Percentiles rank a stretch among this genome's conserved stretches.
phyloP scores from a whole-genome alignment of 352 stramenopile genomes.

The Pythium volutum region DNA sequence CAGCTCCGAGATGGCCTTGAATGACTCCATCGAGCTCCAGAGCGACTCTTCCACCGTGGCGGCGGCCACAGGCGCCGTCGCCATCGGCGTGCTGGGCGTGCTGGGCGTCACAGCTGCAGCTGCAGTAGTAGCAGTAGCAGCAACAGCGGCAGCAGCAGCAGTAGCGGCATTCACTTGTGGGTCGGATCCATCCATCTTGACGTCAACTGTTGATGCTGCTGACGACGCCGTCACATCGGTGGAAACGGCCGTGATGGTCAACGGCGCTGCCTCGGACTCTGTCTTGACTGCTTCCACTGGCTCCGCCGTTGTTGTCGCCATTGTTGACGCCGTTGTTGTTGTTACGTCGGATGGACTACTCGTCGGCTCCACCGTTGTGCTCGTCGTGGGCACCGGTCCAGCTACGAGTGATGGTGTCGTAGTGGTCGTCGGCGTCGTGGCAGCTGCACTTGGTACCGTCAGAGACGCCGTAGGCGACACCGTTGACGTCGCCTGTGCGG shows the following conservation, averaged over 20 bases:
- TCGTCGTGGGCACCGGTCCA: not conserved
- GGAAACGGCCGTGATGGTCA: not conserved
- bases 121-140: not conserved
- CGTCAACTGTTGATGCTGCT: not conserved
- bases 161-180: no score
- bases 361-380: not conserved
- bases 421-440: not conserved
- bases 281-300: not conserved
- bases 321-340: not conserved
- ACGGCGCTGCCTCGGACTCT: not conserved
- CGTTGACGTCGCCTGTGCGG: not conserved
- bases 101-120: not conserved
- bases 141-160: no score
- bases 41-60: slow-evolving; percentile 38
- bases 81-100: no score
- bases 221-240: not conserved
- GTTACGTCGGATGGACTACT: not conserved
- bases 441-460: not conserved
- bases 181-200: not conserved
- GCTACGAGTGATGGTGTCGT: slow-evolving; percentile 1
- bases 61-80: not conserved
- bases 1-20: slow-evolving; percentile 96
- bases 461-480: slow-evolving; percentile 18
- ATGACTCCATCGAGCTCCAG: slow-evolving; percentile 87
- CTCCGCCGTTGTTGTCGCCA: not conserved